Conservation (phyloP, 345 rosid species). For the Boechera divaricarpa region DNA sequence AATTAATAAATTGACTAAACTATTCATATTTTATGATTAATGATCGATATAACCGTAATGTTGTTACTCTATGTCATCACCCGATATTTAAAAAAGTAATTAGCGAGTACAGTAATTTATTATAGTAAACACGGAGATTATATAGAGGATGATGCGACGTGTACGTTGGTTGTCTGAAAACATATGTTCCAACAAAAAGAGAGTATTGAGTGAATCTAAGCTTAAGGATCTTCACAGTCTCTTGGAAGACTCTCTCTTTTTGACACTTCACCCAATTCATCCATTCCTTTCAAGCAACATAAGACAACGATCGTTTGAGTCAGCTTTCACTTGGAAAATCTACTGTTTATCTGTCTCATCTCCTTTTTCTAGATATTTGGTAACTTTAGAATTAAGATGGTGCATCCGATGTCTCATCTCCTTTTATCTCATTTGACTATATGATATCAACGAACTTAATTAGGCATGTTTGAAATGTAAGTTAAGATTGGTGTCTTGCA, state of each 20-base stretch:
- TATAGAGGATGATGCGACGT: neutral
- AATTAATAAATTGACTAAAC: neutral
- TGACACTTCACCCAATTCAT: slow-evolving; percentile 44
- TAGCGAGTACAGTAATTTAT: neutral
- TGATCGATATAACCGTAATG: neutral
- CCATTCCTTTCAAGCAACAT: slow-evolving; percentile 50
- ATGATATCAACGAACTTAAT: neutral
- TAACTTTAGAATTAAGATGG: slow-evolving; percentile 32
- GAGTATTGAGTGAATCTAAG: slow-evolving; percentile 31
- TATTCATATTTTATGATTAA: neutral
- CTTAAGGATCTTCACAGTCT: slow-evolving; percentile 37
- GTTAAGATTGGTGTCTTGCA: slow-evolving; percentile 30
- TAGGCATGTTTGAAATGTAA: slow-evolving; percentile 26
- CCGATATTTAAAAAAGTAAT: neutral
- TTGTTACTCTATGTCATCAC: too few relatives aligned
- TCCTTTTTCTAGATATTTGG: neutral
- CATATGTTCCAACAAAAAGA: slow-evolving; percentile 42
- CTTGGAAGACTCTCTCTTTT: slow-evolving; percentile 35
- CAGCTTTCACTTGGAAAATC: slow-evolving; percentile 29
- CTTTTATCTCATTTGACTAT: slow-evolving; percentile 7
- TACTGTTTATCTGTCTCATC: slow-evolving; percentile 20
- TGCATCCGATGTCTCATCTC: slow-evolving; percentile 23
- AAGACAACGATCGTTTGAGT: slow-evolving; percentile 35
- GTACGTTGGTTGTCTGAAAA: slow-evolving; percentile 46
- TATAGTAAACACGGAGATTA: neutral